Evolutionary conservation across 257 asterid genomes (phyloP).

Genomic region (Lycium ferocissimum): DNA sequence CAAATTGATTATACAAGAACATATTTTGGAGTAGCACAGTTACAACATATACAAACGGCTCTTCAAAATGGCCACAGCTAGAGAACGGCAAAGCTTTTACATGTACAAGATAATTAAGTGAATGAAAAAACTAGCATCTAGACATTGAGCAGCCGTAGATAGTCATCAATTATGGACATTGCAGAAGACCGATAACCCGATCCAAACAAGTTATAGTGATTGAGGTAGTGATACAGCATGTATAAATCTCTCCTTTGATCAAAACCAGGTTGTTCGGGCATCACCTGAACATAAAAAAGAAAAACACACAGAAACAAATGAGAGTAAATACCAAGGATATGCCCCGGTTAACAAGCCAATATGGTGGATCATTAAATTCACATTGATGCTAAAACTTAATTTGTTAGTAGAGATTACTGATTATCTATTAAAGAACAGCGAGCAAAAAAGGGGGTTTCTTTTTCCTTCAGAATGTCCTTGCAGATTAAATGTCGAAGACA

Average conservation of each 20-base stretch:
- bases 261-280: constrained; percentile 81
- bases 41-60: not conserved
- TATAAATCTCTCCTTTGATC: constrained; percentile 80
- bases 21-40: not conserved
- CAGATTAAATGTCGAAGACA: not conserved
- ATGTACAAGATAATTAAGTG: constrained; percentile 15
- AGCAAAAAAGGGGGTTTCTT: not conserved
- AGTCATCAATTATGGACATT: constrained; percentile 83
- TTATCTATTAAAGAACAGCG: not conserved
- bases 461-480: not conserved
- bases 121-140: constrained; percentile 37
- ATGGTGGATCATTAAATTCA: not conserved
- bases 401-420: not conserved
- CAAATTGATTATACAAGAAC: not conserved
- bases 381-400: not conserved
- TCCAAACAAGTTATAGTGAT: constrained; percentile 94
- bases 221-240: constrained; percentile 85
- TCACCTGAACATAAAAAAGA: constrained; percentile 56
- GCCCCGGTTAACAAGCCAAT: constrained; percentile 14
- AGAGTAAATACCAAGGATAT: not conserved
- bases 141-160: constrained; percentile 61
- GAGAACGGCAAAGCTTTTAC: not conserved
- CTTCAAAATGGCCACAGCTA: constrained; percentile 8
- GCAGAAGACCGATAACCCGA: constrained; percentile 87
- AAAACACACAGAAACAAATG: not conserved